A percentile compares a stretch with the other conserved stretches of the same genome.
Conservation (phyloP, 352 stramenopile species). For the Poterioochromonas sp. region DNA sequence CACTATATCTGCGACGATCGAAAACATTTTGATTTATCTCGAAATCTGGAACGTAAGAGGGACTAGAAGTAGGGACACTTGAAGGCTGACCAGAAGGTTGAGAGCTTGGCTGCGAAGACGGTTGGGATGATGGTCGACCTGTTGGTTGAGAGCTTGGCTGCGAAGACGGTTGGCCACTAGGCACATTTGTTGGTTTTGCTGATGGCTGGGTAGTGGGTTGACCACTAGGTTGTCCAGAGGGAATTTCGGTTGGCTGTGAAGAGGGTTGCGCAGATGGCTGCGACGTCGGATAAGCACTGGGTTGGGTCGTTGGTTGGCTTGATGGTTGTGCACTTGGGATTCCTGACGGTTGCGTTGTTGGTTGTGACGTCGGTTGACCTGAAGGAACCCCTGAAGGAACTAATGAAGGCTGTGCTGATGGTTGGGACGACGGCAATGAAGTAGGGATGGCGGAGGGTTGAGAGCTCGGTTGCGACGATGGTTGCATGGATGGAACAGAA, state of each 20-base stretch:
- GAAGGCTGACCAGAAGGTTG: constrained; percentile 14
- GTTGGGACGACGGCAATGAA: not conserved
- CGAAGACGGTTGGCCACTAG: not conserved
- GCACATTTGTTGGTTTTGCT: not conserved
- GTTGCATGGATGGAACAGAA: not conserved
- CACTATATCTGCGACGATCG: not conserved
- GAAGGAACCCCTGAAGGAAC: constrained; percentile 8
- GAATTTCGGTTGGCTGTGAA: not conserved
- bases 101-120: not conserved
- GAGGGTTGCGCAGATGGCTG: constrained; percentile 18
- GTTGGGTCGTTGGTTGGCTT: constrained; percentile 6
- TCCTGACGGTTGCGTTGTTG: not conserved
- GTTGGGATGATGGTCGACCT: not conserved
- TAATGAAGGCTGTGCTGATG: not conserved
- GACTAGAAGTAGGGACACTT: not conserved
- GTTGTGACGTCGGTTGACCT: not conserved
- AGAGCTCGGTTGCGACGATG: not conserved
- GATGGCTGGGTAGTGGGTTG: constrained; percentile 9
- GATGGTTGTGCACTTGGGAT: constrained; percentile 14
- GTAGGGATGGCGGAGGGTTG: constrained; percentile 5
- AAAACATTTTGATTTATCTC: constrained; percentile 19
- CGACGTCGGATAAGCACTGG: not conserved
- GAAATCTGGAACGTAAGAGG: constrained; percentile 1
- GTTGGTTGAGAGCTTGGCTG: constrained; percentile 22
- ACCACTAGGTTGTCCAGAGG: constrained; percentile 4